These are phyloP conservation scores for Botrytis sinoallii DNA, from an alignment of 2,329 filamentous ascomycete genomes.

Conservation along the genomic window DNA sequence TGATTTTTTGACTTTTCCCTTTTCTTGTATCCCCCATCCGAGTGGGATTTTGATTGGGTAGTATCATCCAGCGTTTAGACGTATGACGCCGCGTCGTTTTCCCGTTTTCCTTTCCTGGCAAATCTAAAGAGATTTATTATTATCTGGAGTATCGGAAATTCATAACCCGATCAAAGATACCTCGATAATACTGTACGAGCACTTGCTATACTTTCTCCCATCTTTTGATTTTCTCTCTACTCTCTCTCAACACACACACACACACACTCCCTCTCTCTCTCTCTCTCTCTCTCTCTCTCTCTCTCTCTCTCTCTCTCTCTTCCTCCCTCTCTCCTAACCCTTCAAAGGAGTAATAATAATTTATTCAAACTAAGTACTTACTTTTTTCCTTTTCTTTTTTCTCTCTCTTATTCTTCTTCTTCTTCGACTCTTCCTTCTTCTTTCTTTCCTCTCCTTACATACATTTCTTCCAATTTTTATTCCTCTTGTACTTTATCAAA, in stretches of 20 bases:
- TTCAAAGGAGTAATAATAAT: neutral
- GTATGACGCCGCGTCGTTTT: slow-evolving; percentile 4
- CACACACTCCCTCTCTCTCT: no score
- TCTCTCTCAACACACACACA: no score
- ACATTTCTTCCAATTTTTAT: neutral
- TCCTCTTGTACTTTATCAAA: neutral
- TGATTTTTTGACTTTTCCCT: neutral
- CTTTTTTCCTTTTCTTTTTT: neutral
- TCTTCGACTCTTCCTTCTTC: neutral
- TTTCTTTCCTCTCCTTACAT: neutral
- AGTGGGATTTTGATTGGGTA: slow-evolving; percentile 2
- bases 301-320: no score
- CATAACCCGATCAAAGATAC: neutral
- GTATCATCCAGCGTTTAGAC: slow-evolving; percentile 3
- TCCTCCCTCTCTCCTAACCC: no score
- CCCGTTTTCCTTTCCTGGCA: slow-evolving; percentile 5
- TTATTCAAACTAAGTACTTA: neutral
- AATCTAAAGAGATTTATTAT: neutral
- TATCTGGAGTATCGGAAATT: neutral
- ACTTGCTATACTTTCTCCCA: no score
- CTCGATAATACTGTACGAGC: neutral
- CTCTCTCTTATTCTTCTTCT: neutral
- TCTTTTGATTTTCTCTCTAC: neutral
- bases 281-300: no score
- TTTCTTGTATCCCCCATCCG: neutral